phyloP scores from a whole-genome alignment of 2,329 filamentous ascomycete genomes.

The Colletotrichum sp. region DNA sequence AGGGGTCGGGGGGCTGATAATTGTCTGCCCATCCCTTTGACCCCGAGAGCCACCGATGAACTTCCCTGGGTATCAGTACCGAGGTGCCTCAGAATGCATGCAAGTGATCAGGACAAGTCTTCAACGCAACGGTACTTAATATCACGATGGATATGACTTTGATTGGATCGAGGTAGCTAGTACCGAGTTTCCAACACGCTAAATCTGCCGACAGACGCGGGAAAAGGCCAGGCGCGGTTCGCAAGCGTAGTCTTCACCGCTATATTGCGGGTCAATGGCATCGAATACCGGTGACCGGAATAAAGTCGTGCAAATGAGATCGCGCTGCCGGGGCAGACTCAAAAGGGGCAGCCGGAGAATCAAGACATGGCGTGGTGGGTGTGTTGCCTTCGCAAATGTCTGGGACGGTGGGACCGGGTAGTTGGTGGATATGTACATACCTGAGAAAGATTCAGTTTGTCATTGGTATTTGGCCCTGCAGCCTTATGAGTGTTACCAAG shows the following conservation, averaged over 20 bases:
- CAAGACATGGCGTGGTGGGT: not conserved
- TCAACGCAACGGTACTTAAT: not conserved
- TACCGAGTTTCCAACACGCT: not conserved
- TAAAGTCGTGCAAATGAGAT: not conserved
- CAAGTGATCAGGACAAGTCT: not conserved
- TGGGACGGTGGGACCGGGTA: not conserved
- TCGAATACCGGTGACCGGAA: not conserved
- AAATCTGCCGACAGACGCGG: not conserved
- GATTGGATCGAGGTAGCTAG: not conserved
- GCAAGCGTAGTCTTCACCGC: not conserved
- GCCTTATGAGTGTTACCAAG: not conserved
- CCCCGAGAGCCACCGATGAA: not conserved
- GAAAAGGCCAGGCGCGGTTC: not conserved
- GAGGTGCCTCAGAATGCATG: not conserved
- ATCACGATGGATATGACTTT: not conserved
- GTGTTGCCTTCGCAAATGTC: not conserved
- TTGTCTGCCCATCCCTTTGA: not conserved
- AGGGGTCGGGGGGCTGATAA: not conserved
- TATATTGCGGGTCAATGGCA: not conserved
- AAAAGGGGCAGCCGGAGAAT: not conserved
- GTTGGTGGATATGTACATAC: not conserved
- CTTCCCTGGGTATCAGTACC: not conserved
- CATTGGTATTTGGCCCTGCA: not conserved
- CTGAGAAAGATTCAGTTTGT: not conserved
- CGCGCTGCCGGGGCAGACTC: not conserved